These are phyloP conservation scores for Clavariopsis aquatica DNA, from an alignment of 495 filamentous ascomycete genomes.

Conservation along the genomic window DNA sequence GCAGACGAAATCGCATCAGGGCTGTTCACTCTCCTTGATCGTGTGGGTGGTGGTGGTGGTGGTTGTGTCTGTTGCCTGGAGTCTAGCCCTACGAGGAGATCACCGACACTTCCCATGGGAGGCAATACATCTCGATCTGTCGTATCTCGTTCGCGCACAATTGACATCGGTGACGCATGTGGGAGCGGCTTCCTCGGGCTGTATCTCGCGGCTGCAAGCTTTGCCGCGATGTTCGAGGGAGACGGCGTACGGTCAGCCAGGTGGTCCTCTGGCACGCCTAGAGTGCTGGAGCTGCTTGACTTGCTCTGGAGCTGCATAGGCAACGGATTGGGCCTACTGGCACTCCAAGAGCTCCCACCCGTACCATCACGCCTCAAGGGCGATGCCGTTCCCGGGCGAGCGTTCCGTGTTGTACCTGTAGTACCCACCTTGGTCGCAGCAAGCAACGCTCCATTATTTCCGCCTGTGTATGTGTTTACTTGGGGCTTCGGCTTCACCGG, in stretches of 20 bases:
- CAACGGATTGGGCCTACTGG: slow-evolving; percentile 14
- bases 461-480: slow-evolving; percentile 33
- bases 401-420: slow-evolving; percentile 14
- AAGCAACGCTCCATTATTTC: slow-evolving; percentile 34
- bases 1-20: slow-evolving; percentile 11
- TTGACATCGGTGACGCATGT: neutral
- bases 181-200: slow-evolving; percentile 30
- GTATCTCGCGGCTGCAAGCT: slow-evolving; percentile 35
- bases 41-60: neutral
- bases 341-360: slow-evolving; percentile 24
- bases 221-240: slow-evolving; percentile 41
- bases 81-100: slow-evolving; percentile 26
- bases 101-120: slow-evolving; percentile 33
- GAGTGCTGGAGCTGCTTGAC: slow-evolving; percentile 29
- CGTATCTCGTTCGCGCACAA: slow-evolving; percentile 11
- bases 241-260: slow-evolving; percentile 28
- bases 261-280: slow-evolving; percentile 32
- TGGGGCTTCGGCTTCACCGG: slow-evolving; percentile 34
- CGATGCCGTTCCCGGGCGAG: slow-evolving; percentile 8
- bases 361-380: slow-evolving; percentile 28
- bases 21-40: slow-evolving; percentile 4
- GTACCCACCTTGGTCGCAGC: slow-evolving; percentile 37
- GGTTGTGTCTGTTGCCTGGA: neutral
- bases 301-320: slow-evolving; percentile 23
- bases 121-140: slow-evolving; percentile 30